Evolutionary conservation across 2,329 filamentous ascomycete species (phyloP).

Genomic region (Gnomoniopsis smithogilvyi): DNA sequence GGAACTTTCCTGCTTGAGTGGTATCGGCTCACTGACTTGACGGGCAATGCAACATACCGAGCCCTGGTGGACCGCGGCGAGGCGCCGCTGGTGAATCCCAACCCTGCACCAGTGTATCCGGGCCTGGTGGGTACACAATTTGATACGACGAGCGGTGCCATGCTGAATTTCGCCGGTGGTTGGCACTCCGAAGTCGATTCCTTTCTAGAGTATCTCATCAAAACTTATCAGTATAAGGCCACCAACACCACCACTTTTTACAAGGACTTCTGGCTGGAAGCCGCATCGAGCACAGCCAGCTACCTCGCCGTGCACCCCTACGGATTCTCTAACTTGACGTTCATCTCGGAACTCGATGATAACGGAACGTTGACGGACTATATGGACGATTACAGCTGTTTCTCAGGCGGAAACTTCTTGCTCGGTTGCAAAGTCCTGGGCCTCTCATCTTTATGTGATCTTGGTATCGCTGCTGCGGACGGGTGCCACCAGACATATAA

Average conservation of each 20-base stretch:
- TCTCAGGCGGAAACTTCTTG: constrained; percentile 5
- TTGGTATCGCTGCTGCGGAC: constrained; percentile 7
- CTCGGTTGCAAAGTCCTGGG: constrained; percentile 7
- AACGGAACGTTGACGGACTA: constrained; percentile 4
- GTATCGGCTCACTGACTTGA: constrained; percentile 6
- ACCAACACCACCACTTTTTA: constrained; percentile 6
- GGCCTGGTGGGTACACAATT: constrained; percentile 9
- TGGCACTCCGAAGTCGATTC: constrained; percentile 9
- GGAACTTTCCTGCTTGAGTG: constrained; percentile 7
- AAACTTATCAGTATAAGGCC: constrained; percentile 4
- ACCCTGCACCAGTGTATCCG: constrained; percentile 2
- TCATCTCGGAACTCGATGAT: constrained; percentile 9
- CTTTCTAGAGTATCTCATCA: constrained; percentile 11
- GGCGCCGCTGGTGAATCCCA: constrained; percentile 6
- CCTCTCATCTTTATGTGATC: constrained; percentile 2
- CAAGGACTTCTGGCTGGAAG: constrained; percentile 8
- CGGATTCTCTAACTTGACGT: constrained; percentile 4
- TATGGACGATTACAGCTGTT: constrained; percentile 12
- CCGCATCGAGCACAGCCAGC: constrained; percentile 4
- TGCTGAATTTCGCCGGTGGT: constrained; percentile 6
- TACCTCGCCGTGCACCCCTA: constrained; percentile 9
- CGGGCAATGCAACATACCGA: constrained; percentile 7
- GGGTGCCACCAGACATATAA: constrained; percentile 13
- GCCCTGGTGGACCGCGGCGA: constrained; percentile 8
- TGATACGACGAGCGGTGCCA: constrained; percentile 1